These are phyloP conservation scores for Tillandsia leiboldiana DNA, from an alignment of 176 grass and related monocot genomes.

Conservation along the genomic window DNA sequence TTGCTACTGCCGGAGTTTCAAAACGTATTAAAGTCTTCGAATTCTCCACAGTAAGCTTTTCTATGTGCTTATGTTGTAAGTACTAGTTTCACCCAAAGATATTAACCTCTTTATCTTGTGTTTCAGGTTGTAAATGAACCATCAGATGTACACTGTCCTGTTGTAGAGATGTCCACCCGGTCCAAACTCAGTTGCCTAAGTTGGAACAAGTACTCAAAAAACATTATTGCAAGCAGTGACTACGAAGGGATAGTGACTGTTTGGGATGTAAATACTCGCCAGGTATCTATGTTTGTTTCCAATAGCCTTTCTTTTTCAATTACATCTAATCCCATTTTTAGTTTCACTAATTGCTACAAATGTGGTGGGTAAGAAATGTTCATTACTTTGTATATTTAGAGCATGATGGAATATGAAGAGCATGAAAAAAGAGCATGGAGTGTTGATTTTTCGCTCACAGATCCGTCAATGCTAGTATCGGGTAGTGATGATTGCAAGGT, in stretches of 20 bases:
- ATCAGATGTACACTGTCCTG: constrained; percentile 83
- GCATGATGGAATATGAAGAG: constrained; percentile 99
- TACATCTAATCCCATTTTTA: not conserved
- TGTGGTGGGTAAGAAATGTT: not conserved
- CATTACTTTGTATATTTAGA: constrained; percentile 28
- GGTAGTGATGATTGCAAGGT: constrained; percentile 99
- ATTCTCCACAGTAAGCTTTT: constrained; percentile 74
- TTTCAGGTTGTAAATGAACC: constrained; percentile 84
- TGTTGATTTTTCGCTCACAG: constrained; percentile 96
- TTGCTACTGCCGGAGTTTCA: constrained; percentile 94
- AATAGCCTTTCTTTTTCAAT: not conserved
- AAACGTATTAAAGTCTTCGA: constrained; percentile 99
- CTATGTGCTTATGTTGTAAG: not conserved
- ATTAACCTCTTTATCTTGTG: constrained; percentile 7
- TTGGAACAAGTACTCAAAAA: constrained; percentile 99
- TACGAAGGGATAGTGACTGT: constrained; percentile 99
- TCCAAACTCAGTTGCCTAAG: constrained; percentile 99
- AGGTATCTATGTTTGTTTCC: constrained; percentile 41
- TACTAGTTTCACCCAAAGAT: not conserved
- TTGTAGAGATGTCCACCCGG: constrained; percentile 93
- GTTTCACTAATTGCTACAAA: not conserved
- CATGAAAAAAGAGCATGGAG: constrained; percentile 99
- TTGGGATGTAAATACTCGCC: constrained; percentile 90
- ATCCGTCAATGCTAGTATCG: constrained; percentile 87
- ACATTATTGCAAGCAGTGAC: constrained; percentile 99